Evolutionary conservation across 257 asterid genomes (phyloP).

Genomic region (Dorcoceras hygrometricum): DNA sequence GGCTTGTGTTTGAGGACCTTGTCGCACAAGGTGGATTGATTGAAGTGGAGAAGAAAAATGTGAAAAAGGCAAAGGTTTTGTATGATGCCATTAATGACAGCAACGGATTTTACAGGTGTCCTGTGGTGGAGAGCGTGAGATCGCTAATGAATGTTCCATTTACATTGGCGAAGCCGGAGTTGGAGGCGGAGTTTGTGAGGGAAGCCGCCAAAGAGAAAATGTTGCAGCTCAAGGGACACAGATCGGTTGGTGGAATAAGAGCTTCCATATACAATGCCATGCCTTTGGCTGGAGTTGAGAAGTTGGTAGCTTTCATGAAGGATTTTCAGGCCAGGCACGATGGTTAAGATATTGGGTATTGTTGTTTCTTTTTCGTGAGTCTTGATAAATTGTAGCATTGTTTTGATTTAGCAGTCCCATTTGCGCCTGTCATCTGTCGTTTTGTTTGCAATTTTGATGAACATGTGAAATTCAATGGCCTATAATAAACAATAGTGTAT

Average conservation of each 20-base stretch:
- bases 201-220: slow-evolving; percentile 92
- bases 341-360: slow-evolving; percentile 22
- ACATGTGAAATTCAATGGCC: background rate
- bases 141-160: slow-evolving; percentile 94
- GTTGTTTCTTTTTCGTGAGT: background rate
- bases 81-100: slow-evolving; percentile 80
- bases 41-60: slow-evolving; percentile 83
- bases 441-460: background rate
- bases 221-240: slow-evolving; percentile 96
- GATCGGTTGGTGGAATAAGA: slow-evolving; percentile 97
- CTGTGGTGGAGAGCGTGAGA: slow-evolving; percentile 82
- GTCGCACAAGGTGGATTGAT: slow-evolving; percentile 78
- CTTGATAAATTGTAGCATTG: background rate
- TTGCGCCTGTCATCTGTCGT: background rate
- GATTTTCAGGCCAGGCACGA: slow-evolving; percentile 91
- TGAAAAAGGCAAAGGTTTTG: slow-evolving; percentile 56
- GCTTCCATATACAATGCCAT: slow-evolving; percentile 97
- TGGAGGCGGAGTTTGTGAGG: slow-evolving; percentile 84
- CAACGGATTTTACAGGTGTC: slow-evolving; percentile 76
- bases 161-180: slow-evolving; percentile 69
- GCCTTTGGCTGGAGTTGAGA: slow-evolving; percentile 92
- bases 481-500: background rate
- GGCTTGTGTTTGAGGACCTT: slow-evolving; percentile 85
- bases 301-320: slow-evolving; percentile 89
- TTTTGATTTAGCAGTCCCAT: slow-evolving; percentile 20